Percentiles rank a stretch among this genome's conserved stretches.
Evolutionary conservation across 2,329 filamentous ascomycete species (phyloP).

Genomic region (Epichloe glyceriae): DNA sequence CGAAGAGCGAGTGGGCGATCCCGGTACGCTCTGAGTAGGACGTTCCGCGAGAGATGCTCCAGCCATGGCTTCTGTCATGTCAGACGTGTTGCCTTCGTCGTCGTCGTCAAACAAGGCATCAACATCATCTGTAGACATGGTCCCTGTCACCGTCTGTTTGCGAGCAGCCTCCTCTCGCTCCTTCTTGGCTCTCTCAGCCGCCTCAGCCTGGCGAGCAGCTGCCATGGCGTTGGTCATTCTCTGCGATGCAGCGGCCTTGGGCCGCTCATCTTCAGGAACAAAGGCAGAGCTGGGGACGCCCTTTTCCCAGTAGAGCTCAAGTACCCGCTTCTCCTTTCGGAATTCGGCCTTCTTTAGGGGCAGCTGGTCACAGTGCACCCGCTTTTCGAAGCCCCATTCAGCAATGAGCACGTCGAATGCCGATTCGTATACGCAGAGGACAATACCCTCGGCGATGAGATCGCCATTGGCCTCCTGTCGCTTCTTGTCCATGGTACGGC

Average conservation of each 20-base stretch:
- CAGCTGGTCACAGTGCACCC: conserved; percentile 95
- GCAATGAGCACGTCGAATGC: conserved; percentile 97
- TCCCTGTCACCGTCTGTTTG: conserved; percentile 88
- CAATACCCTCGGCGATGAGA: conserved; percentile 87
- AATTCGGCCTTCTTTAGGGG: conserved; percentile 99
- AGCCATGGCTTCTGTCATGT: conserved; percentile 81
- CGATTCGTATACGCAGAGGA: conserved; percentile 95
- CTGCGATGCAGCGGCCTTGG: conserved; percentile 64
- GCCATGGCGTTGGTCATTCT: conserved; percentile 63
- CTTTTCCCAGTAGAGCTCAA: conserved; percentile 99
- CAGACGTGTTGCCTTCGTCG: conserved; percentile 75
- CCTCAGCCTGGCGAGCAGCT: conserved; percentile 68
- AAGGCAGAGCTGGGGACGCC: conserved; percentile 92
- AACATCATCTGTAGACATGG: conserved; percentile 83
- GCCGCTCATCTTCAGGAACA: conserved; percentile 91
- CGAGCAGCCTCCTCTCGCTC: conserved; percentile 85
- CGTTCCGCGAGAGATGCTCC: conserved; percentile 82
- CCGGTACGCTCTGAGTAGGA: conserved; percentile 88
- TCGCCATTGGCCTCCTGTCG: conserved; percentile 79
- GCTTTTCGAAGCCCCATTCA: conserved; percentile 98
- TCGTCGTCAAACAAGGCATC: conserved; percentile 96
- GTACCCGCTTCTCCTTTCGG: conserved; percentile 84
- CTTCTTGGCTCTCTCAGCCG: conserved; percentile 66
- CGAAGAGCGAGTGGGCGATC: conserved; percentile 70
- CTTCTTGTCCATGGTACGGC: conserved; percentile 88